Evolutionary conservation across 1,284 basidiomycete genomes (phyloP), one percentile per base, ranked within the genome.

Genomic region (Sanghuangporus sanghuang): DNA sequence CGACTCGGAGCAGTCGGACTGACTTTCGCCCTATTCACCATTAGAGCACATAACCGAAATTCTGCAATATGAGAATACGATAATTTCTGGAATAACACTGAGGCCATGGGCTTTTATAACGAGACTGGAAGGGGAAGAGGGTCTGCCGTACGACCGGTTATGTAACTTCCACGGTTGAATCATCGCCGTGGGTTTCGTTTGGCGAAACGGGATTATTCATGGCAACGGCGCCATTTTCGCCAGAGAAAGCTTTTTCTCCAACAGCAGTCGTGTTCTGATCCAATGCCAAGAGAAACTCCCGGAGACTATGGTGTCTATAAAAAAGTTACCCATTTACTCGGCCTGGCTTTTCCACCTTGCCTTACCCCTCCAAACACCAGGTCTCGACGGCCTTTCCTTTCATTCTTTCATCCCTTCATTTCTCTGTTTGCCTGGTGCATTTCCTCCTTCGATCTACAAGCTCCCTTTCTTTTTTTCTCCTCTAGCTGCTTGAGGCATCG

Each of bases 321-420:
- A 57, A 57, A 57, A 57, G 55, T 6, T 57, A 7, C 2, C n/a
- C 38, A 23, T 16, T 14, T 44, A 23, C n/a, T 16, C 23, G 27
- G 18, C 56, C 12, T 21, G 11, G 38, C n/a, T 21, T 11, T 27
- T 6, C 12, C 0, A 12, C 23, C 18, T 39, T 44, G 23, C 23
- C 16, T 38, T 21, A 9, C 57, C 48, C 35, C 46, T 50, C 40
- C 57, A 27, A 52, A 11, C 61, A 46, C 21, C 44, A 39, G 56
- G 69, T 69, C 69, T 70, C 68, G 69, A 70, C 61, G 71, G 65
- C 64, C 61, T 62, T 63, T 66, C 67, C 66, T 64, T 68, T 68
- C 67, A 63, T 42, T 32, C 56, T 40, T 58, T 40, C 67, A 63
- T 42, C 18, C 56, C 35, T 58, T 40, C 23, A 12, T 32, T 49